A percentile compares a stretch with the other conserved stretches of the same genome.
These are phyloP conservation scores for Suhomyces choctaworum DNA, from an alignment of 1,139 yeast genomes.

Conservation along the genomic window DNA sequence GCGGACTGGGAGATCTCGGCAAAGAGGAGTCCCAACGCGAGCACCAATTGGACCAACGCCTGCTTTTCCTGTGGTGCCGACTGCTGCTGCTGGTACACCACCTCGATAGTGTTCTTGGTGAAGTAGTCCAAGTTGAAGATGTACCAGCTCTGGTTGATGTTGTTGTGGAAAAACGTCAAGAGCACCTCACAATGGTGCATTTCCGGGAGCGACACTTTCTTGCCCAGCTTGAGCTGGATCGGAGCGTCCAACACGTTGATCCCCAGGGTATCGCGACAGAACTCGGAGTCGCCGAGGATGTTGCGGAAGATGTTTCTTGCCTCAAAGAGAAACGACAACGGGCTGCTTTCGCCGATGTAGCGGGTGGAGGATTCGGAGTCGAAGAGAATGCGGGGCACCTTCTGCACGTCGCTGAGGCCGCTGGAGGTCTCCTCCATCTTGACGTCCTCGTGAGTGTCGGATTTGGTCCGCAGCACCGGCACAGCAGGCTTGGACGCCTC, in stretches of 20 bases:
- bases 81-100: conserved; percentile 16
- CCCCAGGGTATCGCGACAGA: conserved; percentile 17
- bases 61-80: conserved; percentile 10
- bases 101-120: conserved; percentile 14
- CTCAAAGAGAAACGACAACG: conserved; percentile 26
- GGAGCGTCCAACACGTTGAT: conserved; percentile 22
- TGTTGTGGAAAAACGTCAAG: conserved; percentile 19
- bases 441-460: conserved; percentile 4
- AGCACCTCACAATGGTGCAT: conserved; percentile 16
- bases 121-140: conserved; percentile 32
- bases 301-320: conserved; percentile 25
- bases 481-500: conserved; percentile 6
- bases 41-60: conserved; percentile 33
- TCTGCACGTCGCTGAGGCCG: conserved; percentile 15
- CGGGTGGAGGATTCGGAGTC: conserved; percentile 26
- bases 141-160: conserved; percentile 23
- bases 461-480: conserved; percentile 1
- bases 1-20: conserved; percentile 21
- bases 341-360: conserved; percentile 31
- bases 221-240: conserved; percentile 13
- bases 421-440: conserved; percentile 8
- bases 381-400: conserved; percentile 20
- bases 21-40: conserved; percentile 44
- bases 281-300: conserved; percentile 17
- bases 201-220: conserved; percentile 17